Conservation (phyloP, 768 basidiomycete genomes). For the Termitomyces sp. region DNA sequence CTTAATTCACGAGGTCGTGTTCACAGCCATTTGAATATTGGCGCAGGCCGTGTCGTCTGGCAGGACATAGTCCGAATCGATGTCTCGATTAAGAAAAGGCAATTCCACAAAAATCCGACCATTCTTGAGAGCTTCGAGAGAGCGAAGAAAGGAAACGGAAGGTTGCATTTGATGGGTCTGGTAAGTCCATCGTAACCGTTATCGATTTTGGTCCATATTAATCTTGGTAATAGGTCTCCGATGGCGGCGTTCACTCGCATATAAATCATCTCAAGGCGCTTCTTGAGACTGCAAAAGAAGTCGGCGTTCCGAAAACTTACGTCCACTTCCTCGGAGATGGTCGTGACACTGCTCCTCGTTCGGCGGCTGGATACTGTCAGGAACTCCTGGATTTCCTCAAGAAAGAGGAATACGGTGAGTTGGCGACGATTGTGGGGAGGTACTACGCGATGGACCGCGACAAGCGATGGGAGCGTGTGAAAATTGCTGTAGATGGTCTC, state of each 20-base stretch:
- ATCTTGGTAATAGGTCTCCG: constrained; percentile 52
- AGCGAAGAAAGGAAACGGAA: constrained; percentile 79
- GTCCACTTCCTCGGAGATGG: constrained; percentile 96
- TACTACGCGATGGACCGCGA: constrained; percentile 99
- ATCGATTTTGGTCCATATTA: not conserved
- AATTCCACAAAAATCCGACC: constrained; percentile 73
- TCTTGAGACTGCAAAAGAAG: constrained; percentile 84
- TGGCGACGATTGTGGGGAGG: constrained; percentile 82
- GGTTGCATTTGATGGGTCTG: constrained; percentile 85
- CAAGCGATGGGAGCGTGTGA: constrained; percentile 93
- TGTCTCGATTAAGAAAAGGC: constrained; percentile 81
- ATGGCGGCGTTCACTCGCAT: constrained; percentile 97
- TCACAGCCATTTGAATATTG: constrained; percentile 87
- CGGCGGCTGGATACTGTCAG: constrained; percentile 70
- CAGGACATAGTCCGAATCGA: constrained; percentile 97
- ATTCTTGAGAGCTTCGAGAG: constrained; percentile 71
- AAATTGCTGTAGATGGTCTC: constrained; percentile 84
- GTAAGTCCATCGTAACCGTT: constrained; percentile 34
- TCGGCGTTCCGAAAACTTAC: constrained; percentile 79
- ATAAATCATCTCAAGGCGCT: constrained; percentile 87
- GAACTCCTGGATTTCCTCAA: constrained; percentile 74
- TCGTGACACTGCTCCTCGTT: constrained; percentile 88
- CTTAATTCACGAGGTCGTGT: not conserved
- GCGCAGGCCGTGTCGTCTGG: constrained; percentile 94
- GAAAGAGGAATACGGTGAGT: constrained; percentile 72